Percentiles rank a stretch among this genome's conserved stretches.
These are phyloP conservation scores for Colletotrichum sp. DNA, from an alignment of 2,329 filamentous ascomycete genomes.

Conservation along the genomic window DNA sequence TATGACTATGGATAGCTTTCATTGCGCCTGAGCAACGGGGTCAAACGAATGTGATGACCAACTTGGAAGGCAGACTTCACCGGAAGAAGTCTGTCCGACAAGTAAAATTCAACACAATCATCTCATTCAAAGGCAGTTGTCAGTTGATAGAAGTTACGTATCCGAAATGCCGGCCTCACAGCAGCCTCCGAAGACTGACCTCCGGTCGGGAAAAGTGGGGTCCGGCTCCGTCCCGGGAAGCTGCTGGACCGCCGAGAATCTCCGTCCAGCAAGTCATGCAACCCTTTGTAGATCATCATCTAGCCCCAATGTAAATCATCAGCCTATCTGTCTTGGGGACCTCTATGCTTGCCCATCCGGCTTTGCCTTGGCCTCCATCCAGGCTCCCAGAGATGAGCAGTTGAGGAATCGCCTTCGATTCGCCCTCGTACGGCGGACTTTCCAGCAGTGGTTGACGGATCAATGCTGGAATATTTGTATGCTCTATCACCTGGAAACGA, in stretches of 20 bases:
- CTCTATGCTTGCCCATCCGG: too few species aligned
- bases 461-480: too few species aligned
- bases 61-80: background rate
- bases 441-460: too few species aligned
- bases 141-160: background rate
- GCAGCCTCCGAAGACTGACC: too few species aligned
- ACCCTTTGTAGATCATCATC: too few species aligned
- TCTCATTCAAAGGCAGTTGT: background rate
- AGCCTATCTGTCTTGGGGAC: too few species aligned
- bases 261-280: background rate
- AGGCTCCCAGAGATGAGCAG: too few species aligned
- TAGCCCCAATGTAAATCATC: too few species aligned
- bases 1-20: background rate
- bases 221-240: background rate
- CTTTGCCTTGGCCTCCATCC: too few species aligned
- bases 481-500: fast-evolving
- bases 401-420: too few species aligned
- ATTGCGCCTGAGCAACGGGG: background rate
- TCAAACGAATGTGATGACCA: background rate
- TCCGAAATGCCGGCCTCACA: background rate
- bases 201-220: background rate
- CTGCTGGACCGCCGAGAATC: background rate
- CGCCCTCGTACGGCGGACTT: too few species aligned
- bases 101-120: fast-evolving
- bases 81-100: fast-evolving